Conservation (phyloP, 225 moss, liverwort and hornwort species). For the Pseudisothecium myosuroides region DNA sequence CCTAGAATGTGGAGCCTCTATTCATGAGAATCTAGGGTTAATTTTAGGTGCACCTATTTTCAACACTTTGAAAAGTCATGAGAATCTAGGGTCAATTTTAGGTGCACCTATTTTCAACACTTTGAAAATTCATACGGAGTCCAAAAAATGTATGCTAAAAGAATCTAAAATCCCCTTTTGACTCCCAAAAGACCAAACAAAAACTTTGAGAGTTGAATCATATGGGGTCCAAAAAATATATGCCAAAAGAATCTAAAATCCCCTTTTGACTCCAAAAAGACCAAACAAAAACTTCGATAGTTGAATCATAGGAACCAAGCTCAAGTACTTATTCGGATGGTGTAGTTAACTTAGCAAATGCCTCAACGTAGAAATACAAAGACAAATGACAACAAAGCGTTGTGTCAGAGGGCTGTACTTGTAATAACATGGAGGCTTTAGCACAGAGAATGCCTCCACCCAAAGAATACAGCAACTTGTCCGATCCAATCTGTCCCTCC, state of each 20-base stretch:
- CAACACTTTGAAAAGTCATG: not conserved
- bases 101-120: not conserved
- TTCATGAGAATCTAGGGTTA: not conserved
- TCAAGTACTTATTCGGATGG: not conserved
- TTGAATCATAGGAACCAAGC: not conserved
- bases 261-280: not conserved
- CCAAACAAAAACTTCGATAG: not conserved
- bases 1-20: not conserved
- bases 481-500: conserved; percentile 59
- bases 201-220: not conserved
- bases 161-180: too few species aligned
- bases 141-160: not conserved
- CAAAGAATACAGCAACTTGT: conserved; percentile 73
- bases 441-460: conserved; percentile 95
- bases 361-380: not conserved
- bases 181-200: not conserved
- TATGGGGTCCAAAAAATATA: not conserved
- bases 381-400: not conserved
- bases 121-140: not conserved
- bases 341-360: not conserved
- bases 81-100: not conserved
- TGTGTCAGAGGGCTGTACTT: conserved; percentile 24
- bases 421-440: conserved; percentile 92
- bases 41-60: not conserved
- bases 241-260: too few species aligned